Evolutionary conservation across 1,284 basidiomycete genomes (phyloP).

Genomic region (Sanghuangporus baumii): DNA sequence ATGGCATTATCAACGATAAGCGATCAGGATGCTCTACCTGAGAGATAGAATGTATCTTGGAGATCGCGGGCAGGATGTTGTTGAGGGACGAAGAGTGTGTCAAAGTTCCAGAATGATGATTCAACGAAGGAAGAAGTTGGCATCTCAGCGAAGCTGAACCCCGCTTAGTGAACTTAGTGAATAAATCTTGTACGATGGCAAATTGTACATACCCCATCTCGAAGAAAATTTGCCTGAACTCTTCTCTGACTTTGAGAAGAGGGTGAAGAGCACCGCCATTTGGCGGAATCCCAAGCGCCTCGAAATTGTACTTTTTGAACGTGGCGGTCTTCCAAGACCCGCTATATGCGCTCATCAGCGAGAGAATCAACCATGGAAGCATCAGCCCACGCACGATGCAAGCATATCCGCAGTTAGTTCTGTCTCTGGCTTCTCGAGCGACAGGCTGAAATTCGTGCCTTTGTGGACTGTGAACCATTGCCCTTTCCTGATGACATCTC

Average conservation of each 20-base stretch:
- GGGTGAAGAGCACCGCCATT: constrained; percentile 93
- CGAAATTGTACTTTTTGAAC: constrained; percentile 99
- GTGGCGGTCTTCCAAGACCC: constrained; percentile 87
- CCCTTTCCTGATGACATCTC: constrained; percentile 63
- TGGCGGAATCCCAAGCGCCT: constrained; percentile 89
- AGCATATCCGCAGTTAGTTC: constrained; percentile 97
- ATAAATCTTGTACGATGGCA: background rate
- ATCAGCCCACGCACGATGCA: constrained; percentile 53
- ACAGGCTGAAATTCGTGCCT: constrained; percentile 86
- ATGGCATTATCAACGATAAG: background rate
- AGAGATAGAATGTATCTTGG: constrained; percentile 99
- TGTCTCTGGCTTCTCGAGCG: constrained; percentile 95
- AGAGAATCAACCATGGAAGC: background rate
- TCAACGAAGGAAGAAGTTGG: constrained; percentile 98
- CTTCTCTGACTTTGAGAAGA: constrained; percentile 95
- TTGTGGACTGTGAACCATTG: constrained; percentile 92
- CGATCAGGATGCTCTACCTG: constrained; percentile 44
- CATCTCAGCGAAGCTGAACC: constrained; percentile 92
- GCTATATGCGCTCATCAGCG: constrained; percentile 34
- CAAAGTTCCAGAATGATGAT: constrained; percentile 99
- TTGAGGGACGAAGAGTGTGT: constrained; percentile 97
- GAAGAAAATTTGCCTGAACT: constrained; percentile 97
- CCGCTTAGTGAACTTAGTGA: constrained; percentile 6
- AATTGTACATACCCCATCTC: constrained; percentile 84
- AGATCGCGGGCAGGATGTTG: constrained; percentile 98